These are phyloP conservation scores for Citrullus colocynthis DNA, from an alignment of 306 rosid species.

Conservation along the genomic window DNA sequence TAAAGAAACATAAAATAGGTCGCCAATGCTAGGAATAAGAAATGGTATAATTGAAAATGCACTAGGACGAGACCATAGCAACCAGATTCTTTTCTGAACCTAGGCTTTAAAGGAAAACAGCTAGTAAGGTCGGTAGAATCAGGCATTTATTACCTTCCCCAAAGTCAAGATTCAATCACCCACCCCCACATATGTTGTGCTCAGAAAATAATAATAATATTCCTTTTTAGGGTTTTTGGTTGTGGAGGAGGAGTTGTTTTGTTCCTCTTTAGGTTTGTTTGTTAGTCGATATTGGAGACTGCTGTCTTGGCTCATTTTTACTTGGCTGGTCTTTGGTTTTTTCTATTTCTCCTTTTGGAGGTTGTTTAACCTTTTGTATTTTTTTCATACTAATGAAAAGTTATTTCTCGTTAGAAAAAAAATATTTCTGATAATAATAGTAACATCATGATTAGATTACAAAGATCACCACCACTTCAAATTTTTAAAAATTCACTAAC, in stretches of 20 bases:
- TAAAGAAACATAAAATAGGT: not conserved
- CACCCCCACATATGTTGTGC: not conserved
- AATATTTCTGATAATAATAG: not conserved
- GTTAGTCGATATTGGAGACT: too few species aligned
- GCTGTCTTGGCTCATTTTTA: too few species aligned
- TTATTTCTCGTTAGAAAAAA: not conserved
- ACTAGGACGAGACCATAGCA: not conserved
- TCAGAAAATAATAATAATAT: not conserved
- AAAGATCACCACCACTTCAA: not conserved
- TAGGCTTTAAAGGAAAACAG: not conserved
- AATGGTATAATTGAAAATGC: not conserved
- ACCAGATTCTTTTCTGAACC: not conserved
- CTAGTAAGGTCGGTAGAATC: not conserved
- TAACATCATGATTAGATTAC: not conserved
- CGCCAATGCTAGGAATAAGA: not conserved
- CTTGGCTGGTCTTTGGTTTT: too few species aligned
- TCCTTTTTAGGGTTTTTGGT: too few species aligned
- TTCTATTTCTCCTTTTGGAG: too few species aligned
- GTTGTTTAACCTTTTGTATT: too few species aligned
- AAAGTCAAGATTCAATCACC: not conserved
- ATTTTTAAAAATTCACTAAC: not conserved
- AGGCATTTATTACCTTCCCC: too few species aligned
- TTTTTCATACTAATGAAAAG: too few species aligned
- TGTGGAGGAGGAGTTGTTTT: too few species aligned
- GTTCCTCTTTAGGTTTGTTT: too few species aligned